Evolutionary conservation across 306 rosid genomes (phyloP).

Genomic region (Cicer pinnatifidum): DNA sequence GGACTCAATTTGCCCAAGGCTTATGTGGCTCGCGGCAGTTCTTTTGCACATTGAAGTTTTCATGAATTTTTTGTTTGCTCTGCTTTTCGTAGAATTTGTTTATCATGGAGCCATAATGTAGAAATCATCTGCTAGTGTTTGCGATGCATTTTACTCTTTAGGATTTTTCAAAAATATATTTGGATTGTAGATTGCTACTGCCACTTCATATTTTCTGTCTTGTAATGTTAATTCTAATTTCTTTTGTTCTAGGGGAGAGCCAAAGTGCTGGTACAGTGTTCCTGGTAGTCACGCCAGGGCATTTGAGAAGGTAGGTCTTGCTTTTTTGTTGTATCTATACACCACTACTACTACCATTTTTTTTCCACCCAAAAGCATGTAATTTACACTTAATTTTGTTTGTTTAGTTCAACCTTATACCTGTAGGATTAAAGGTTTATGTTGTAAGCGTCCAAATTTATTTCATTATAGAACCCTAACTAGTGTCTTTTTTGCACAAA

Average conservation of each 20-base stretch:
- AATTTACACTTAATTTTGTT: slow-evolving; percentile 19
- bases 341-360: neutral
- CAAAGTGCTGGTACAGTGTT: slow-evolving; percentile 98
- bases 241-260: slow-evolving; percentile 87
- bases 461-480: slow-evolving; percentile 16
- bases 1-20: slow-evolving; percentile 26
- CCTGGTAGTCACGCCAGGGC: slow-evolving; percentile 89
- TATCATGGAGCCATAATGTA: slow-evolving; percentile 13
- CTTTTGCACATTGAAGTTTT: slow-evolving; percentile 12
- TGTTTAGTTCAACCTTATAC: slow-evolving; percentile 40
- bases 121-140: slow-evolving; percentile 29
- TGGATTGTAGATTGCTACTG: slow-evolving; percentile 29
- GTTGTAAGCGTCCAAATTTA: slow-evolving; percentile 30
- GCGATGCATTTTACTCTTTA: slow-evolving; percentile 6
- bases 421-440: slow-evolving; percentile 22
- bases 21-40: slow-evolving; percentile 27
- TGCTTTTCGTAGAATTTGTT: slow-evolving; percentile 10
- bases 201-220: slow-evolving; percentile 18
- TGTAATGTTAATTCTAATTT: slow-evolving; percentile 41
- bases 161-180: slow-evolving; percentile 7
- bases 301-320: slow-evolving; percentile 78
- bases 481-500: slow-evolving; percentile 13
- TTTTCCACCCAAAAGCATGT: neutral
- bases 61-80: slow-evolving; percentile 17
- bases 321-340: slow-evolving; percentile 39